Evolutionary conservation across 2,329 filamentous ascomycete genomes (phyloP), one percentile per base, ranked within the genome.

Genomic region (Colletotrichum aenigma): DNA sequence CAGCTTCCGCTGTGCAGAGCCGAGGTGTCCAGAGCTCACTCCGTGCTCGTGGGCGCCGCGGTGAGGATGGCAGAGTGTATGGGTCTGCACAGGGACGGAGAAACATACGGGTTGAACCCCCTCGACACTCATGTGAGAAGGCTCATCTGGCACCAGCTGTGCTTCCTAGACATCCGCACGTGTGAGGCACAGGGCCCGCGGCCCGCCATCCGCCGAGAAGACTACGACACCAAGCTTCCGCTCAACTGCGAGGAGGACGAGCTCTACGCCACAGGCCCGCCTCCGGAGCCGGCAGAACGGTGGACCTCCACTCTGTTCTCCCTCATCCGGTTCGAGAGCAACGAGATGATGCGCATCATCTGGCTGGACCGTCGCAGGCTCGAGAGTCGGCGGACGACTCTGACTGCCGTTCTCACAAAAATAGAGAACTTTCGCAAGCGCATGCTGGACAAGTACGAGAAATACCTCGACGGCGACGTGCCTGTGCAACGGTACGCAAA

Each of bases 11-110:
- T 96, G 16, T 95, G 94, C 78, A 88, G 94, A 70, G 90, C 90
- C 24, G 93, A 95, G 82, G 88, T 96, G 5, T 95, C 94, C 9
- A 88, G 94, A 77, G 91, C 93, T 6, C 94, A 96, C 82, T 94
- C 93, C 6, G 93, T 94, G 6, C 87, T 95, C 2, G 90, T 94
- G 6, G 94, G 93, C 4, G 92, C 93, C 16, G 93, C 93, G 6
- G 92, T 95, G 56, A 89, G 94, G 18, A 90, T 95, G 81, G 94
- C 93, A 8, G 93, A 95, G 84, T 95, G 93, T 79, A 95, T 95
- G 92, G 93, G 93, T 3, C 85, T 96, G 21, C 93, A 96, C 81
- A 89, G 93, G 10, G 94, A 96, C 78, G 93, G 93, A 18, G 89
- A 91, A 58, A 88, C 89, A 12, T 95, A 94, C 79, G 91, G 90